Percentiles rank a stretch among this genome's conserved stretches.
Conservation (phyloP, 2,329 filamentous ascomycete species). For the Tolypocladium capitatum region DNA sequence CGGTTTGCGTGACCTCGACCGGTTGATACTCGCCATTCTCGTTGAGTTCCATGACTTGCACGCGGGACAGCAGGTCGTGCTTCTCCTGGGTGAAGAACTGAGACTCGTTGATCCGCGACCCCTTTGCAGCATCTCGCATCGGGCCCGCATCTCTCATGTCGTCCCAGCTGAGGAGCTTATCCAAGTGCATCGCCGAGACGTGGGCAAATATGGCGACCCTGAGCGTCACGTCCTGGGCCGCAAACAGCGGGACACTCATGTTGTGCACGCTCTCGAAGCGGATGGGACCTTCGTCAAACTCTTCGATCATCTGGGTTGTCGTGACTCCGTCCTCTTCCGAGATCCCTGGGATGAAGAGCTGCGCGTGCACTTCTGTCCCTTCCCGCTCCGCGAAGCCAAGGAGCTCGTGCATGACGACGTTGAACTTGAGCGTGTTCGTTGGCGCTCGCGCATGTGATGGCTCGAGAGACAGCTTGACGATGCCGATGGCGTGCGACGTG, state of each 20-base stretch:
- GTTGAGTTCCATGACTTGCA: constrained; percentile 83
- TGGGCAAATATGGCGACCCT: constrained; percentile 85
- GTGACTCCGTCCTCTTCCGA: constrained; percentile 85
- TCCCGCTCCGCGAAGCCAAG: constrained; percentile 90
- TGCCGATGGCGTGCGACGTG: constrained; percentile 79
- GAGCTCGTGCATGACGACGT: constrained; percentile 95
- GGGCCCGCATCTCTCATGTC: constrained; percentile 78
- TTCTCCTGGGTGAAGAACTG: constrained; percentile 91
- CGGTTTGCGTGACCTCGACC: constrained; percentile 82
- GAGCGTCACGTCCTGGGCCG: constrained; percentile 57
- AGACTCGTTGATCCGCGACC: constrained; percentile 68
- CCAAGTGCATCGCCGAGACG: constrained; percentile 85
- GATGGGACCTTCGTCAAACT: constrained; percentile 85
- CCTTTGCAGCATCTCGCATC: constrained; percentile 40
- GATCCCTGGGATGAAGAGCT: constrained; percentile 87
- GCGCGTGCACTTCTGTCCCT: constrained; percentile 88
- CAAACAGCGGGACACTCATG: constrained; percentile 78
- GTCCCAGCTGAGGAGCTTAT: constrained; percentile 96
- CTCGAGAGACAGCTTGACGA: constrained; percentile 81
- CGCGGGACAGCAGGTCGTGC: constrained; percentile 77
- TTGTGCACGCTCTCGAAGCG: constrained; percentile 96
- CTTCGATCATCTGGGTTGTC: constrained; percentile 85
- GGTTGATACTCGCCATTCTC: constrained; percentile 85
- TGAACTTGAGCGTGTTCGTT: constrained; percentile 89
- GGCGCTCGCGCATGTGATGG: constrained; percentile 88